These are phyloP conservation scores for Microsporum canis DNA, from an alignment of 2,329 filamentous ascomycete genomes.

Conservation along the genomic window DNA sequence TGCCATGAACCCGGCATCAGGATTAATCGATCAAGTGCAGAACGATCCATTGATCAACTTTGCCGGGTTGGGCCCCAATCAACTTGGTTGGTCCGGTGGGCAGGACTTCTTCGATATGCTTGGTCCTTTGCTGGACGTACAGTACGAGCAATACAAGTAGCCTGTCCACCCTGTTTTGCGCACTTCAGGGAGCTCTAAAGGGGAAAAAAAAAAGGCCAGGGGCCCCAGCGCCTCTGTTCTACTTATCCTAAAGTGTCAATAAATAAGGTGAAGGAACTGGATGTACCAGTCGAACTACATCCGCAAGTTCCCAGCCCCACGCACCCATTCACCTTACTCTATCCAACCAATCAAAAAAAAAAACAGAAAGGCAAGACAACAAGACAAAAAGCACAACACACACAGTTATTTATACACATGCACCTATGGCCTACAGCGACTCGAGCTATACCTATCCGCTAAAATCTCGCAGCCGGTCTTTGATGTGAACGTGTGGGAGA, in stretches of 20 bases:
- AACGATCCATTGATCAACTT: slow-evolving; percentile 16
- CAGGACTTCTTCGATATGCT: slow-evolving; percentile 19
- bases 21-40: slow-evolving; percentile 6
- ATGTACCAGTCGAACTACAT: not conserved
- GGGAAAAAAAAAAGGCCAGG: not conserved
- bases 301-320: not conserved
- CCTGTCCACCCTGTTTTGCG: not conserved
- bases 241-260: not conserved
- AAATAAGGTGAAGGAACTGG: slow-evolving; percentile 2
- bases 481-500: slow-evolving; percentile 1
- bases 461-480: not conserved
- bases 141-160: slow-evolving; percentile 16
- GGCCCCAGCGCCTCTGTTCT: not conserved
- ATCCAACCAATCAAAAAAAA: not conserved
- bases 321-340: not conserved
- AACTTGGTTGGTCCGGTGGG: slow-evolving; percentile 17
- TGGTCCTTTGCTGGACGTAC: slow-evolving; percentile 16
- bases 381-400: not conserved
- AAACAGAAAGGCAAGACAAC: not conserved
- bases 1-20: slow-evolving; percentile 7
- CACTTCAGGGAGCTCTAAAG: not conserved
- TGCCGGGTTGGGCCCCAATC: slow-evolving; percentile 16
- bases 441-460: not conserved
- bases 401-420: not conserved
- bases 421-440: not conserved